Evolutionary conservation across 2,329 filamentous ascomycete genomes (phyloP).

Genomic region (Cladosporium sp.): DNA sequence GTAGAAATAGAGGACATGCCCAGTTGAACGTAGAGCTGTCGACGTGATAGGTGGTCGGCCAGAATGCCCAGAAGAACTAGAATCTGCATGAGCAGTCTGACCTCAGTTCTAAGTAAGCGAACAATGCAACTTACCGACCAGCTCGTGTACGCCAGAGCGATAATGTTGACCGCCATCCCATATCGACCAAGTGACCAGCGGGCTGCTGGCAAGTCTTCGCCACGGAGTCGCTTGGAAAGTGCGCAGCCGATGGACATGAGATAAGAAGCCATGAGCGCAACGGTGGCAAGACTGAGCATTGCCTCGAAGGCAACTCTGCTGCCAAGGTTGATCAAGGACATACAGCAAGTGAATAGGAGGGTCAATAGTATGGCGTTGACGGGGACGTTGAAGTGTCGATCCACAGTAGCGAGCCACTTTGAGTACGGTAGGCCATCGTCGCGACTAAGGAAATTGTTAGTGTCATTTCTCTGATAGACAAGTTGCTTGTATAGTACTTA

Average conservation of each 20-base stretch:
- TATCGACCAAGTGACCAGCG: constrained; percentile 22
- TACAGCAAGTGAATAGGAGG: constrained; percentile 19
- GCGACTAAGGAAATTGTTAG: constrained; percentile 30
- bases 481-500: not conserved
- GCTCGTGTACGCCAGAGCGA: constrained; percentile 23
- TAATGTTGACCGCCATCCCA: constrained; percentile 23
- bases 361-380: constrained; percentile 24
- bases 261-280: constrained; percentile 39
- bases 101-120: not conserved
- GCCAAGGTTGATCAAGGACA: constrained; percentile 26
- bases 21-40: constrained; percentile 6
- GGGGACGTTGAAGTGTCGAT: constrained; percentile 24
- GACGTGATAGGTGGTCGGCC: constrained; percentile 6
- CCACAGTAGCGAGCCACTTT: constrained; percentile 20
- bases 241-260: constrained; percentile 36
- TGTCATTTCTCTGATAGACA: constrained; percentile 37
- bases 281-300: constrained; percentile 36
- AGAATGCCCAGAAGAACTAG: constrained; percentile 12
- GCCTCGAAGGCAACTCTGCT: constrained; percentile 30
- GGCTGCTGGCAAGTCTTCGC: constrained; percentile 20
- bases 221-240: constrained; percentile 17
- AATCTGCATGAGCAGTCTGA: not conserved
- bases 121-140: constrained; percentile 12
- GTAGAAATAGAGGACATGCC: not conserved
- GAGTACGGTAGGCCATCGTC: constrained; percentile 25